Base-by-base conservation (phyloP, 2,329 filamentous ascomycete genomes). In the Colletotrichum trifolii region DNA sequence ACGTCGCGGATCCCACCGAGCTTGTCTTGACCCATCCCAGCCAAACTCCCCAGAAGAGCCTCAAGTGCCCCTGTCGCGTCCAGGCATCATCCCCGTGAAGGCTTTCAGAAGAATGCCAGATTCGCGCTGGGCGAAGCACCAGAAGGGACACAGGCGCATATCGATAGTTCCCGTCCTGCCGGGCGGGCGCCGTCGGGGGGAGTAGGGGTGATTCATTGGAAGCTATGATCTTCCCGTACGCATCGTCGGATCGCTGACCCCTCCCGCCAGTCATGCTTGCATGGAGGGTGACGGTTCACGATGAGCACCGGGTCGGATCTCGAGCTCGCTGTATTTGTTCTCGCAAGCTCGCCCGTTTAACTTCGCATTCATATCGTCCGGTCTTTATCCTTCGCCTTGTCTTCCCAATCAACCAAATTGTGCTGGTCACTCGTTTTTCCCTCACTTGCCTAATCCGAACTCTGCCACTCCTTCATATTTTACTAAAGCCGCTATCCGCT, bases 381-480 rank as follows among this genome's bases (percentile, higher is more conserved):
- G 48, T 57, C 47, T 63, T 48, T 47, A 4, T 11, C 40, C 13
- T 46, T 46, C 33, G n/a, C 10, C 15, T 36, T 64, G 15, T 40
- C 47, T 57, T 42, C 38, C 49, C 47, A 34, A 38, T 57, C 53
- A 25, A 25, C 25, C 25, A 25, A 53, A 53, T 38, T 45, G 64
- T 65, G 64, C 64, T 60, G 64, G 60, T 65, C 64, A 66, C 64
- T 65, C 64, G 64, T 65, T 66, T 65, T 39, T 56, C 35, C 42
- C 15, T 43, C 11, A 40, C 35, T 25, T 42, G 40, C 12, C 40
- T 38, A 25, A 5, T 25, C 25, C 25, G 25, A 25, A 25, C 25
- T 25, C 25, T 25, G 25, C 4, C 42, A 25, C 43, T 64, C 39
- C n/a, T 46, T 50, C 48, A 59, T 34, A 55, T 34, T 25, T 7